Evolutionary conservation across 768 basidiomycete species (phyloP).

Genomic region (Tulasnella sp.): DNA sequence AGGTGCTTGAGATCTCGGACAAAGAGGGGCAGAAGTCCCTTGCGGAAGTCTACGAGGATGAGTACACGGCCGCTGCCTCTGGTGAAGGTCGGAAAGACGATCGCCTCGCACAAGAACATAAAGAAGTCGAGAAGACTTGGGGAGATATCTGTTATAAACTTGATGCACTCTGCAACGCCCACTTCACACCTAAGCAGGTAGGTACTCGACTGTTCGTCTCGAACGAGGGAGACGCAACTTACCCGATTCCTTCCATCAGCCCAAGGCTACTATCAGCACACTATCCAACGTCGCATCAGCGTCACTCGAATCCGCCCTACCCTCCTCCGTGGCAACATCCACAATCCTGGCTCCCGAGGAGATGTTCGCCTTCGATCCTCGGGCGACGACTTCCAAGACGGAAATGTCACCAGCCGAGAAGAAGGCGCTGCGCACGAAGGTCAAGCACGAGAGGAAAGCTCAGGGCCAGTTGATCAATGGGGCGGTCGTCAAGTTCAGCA

Average conservation of each 20-base stretch:
- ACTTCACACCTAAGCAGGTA: slow-evolving; percentile 93
- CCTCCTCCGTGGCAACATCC: slow-evolving; percentile 71
- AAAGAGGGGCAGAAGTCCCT: slow-evolving; percentile 85
- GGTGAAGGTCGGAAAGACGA: slow-evolving; percentile 62
- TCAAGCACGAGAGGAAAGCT: slow-evolving; percentile 54
- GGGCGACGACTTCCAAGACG: slow-evolving; percentile 63
- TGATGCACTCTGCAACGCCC: slow-evolving; percentile 92
- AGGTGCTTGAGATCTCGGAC: slow-evolving; percentile 86
- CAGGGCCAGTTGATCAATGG: slow-evolving; percentile 72
- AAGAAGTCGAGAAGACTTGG: slow-evolving; percentile 82
- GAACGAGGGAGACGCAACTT: slow-evolving; percentile 24
- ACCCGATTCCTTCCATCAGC: slow-evolving; percentile 52
- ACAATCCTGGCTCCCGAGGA: slow-evolving; percentile 95
- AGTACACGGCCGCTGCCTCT: slow-evolving; percentile 71
- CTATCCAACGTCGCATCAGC: slow-evolving; percentile 80
- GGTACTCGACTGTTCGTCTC: too few relatives aligned
- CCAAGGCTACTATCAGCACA: slow-evolving; percentile 84
- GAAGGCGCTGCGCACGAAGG: slow-evolving; percentile 56
- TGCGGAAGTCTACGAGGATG: slow-evolving; percentile 95
- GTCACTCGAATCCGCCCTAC: slow-evolving; percentile 87
- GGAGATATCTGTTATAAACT: slow-evolving; percentile 83
- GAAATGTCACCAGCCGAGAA: slow-evolving; percentile 90
- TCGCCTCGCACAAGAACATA: slow-evolving; percentile 82
- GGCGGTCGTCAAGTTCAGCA: slow-evolving; percentile 63
- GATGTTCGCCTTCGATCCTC: slow-evolving; percentile 63